Conservation (phyloP, 768 basidiomycete genomes). For the Collybiopsis luxurians region DNA sequence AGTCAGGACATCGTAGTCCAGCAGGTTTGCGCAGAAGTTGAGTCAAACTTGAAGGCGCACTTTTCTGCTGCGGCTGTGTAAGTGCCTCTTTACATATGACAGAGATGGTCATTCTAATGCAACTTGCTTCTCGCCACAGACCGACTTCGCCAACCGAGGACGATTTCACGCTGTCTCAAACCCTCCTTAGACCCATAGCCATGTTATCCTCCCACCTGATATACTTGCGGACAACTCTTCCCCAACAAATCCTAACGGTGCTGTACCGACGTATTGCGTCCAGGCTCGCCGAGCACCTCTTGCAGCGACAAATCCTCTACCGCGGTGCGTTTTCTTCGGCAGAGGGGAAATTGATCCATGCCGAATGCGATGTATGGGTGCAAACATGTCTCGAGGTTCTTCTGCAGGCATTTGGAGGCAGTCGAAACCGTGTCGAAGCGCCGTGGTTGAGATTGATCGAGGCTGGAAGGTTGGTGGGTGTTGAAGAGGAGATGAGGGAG, state of each 20-base stretch:
- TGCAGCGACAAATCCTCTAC: slow-evolving; percentile 80
- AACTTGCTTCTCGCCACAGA: too few relatives aligned
- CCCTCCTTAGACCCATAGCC: slow-evolving; percentile 73
- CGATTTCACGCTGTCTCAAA: slow-evolving; percentile 58
- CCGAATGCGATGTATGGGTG: slow-evolving; percentile 82
- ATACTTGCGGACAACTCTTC: slow-evolving; percentile 63
- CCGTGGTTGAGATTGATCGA: slow-evolving; percentile 78
- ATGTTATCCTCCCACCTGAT: slow-evolving; percentile 78
- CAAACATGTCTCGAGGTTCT: slow-evolving; percentile 71
- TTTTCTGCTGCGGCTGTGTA: slow-evolving; percentile 50
- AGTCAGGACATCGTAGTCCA: slow-evolving; percentile 87
- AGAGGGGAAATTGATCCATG: slow-evolving; percentile 61
- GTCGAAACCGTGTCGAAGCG: slow-evolving; percentile 54
- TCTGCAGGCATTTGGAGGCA: slow-evolving; percentile 40
- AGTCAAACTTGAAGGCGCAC: slow-evolving; percentile 70
- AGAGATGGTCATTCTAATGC: too few relatives aligned
- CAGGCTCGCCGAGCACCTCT: slow-evolving; percentile 71
- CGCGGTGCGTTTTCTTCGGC: slow-evolving; percentile 62
- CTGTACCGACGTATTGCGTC: slow-evolving; percentile 77
- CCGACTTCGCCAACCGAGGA: slow-evolving; percentile 24
- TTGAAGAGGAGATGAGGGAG: slow-evolving; percentile 55
- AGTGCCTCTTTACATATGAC: slow-evolving; percentile 22
- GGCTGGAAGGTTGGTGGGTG: slow-evolving; percentile 63
- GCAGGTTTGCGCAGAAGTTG: slow-evolving; percentile 80
- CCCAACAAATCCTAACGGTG: slow-evolving; percentile 49